Conservation (phyloP, 2,329 filamentous ascomycete species). For the Colletotrichum acutatum region DNA sequence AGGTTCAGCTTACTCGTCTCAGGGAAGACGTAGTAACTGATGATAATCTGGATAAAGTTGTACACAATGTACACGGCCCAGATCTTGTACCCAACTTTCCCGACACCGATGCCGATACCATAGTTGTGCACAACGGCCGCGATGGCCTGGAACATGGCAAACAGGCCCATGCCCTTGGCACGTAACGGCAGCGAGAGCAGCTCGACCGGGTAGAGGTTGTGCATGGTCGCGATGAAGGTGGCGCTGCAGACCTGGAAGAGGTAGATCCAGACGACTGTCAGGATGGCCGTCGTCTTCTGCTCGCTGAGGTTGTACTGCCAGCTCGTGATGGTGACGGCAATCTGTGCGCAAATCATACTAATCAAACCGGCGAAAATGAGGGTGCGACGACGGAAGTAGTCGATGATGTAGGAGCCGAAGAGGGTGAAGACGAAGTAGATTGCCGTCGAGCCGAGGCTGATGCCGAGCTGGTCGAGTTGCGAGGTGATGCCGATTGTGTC, state of each 20-base stretch:
- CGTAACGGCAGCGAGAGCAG: slow-evolving; percentile 54
- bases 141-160: slow-evolving; percentile 55
- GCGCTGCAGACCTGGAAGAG: slow-evolving; percentile 59
- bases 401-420: slow-evolving; percentile 54
- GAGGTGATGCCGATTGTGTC: slow-evolving; percentile 53
- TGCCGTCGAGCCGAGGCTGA: slow-evolving; percentile 55
- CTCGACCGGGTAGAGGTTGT: slow-evolving; percentile 58
- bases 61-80: slow-evolving; percentile 62
- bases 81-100: slow-evolving; percentile 60
- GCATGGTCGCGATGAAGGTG: slow-evolving; percentile 58
- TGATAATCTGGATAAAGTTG: slow-evolving; percentile 57
- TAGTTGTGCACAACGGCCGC: slow-evolving; percentile 56
- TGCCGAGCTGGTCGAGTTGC: slow-evolving; percentile 51
- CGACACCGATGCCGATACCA: slow-evolving; percentile 58
- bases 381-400: slow-evolving; percentile 53
- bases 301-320: slow-evolving; percentile 53
- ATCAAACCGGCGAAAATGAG: slow-evolving; percentile 43
- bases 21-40: slow-evolving; percentile 62
- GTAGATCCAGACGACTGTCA: slow-evolving; percentile 60
- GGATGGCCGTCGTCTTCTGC: slow-evolving; percentile 47
- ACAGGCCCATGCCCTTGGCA: slow-evolving; percentile 57
- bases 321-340: slow-evolving; percentile 57
- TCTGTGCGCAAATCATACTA: slow-evolving; percentile 56
- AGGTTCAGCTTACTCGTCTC: slow-evolving; percentile 61
- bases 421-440: slow-evolving; percentile 58